Evolutionary conservation across 352 stramenopile species (phyloP).

Genomic region (Phytophthora palmivora): DNA sequence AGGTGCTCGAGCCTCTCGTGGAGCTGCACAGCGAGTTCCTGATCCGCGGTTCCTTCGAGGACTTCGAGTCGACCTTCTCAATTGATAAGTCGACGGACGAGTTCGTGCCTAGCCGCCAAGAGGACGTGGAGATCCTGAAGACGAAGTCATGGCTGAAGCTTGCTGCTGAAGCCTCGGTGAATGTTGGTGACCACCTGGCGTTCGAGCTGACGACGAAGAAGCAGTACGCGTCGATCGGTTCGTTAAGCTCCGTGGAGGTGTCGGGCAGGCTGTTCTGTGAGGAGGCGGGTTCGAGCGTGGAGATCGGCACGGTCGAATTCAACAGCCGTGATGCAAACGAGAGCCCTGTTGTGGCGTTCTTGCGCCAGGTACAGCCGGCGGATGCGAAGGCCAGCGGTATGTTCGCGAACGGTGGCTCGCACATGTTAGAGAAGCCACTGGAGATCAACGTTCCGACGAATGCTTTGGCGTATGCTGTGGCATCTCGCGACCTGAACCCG

Average conservation of each 20-base stretch:
- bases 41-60: constrained; percentile 79
- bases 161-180: constrained; percentile 27
- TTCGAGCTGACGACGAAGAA: constrained; percentile 67
- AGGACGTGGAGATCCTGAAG: constrained; percentile 68
- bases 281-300: constrained; percentile 41
- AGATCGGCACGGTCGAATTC: constrained; percentile 43
- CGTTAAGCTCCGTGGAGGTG: constrained; percentile 56
- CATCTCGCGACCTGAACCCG: constrained; percentile 87
- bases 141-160: constrained; percentile 74
- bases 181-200: constrained; percentile 53
- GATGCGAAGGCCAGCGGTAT: constrained; percentile 34
- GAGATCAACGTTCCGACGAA: constrained; percentile 70
- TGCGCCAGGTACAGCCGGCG: constrained; percentile 43
- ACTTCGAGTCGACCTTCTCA: constrained; percentile 82
- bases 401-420: constrained; percentile 64
- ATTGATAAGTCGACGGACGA: constrained; percentile 51
- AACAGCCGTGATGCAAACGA: constrained; percentile 50
- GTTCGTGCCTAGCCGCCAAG: constrained; percentile 44
- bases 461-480: constrained; percentile 76
- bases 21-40: constrained; percentile 87
- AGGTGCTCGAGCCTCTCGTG: constrained; percentile 70
- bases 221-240: constrained; percentile 54
- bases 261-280: constrained; percentile 53
- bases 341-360: constrained; percentile 55
- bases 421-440: constrained; percentile 72